Conservation (phyloP, 202 grass and related monocot species). For the Musa balbisiana region DNA sequence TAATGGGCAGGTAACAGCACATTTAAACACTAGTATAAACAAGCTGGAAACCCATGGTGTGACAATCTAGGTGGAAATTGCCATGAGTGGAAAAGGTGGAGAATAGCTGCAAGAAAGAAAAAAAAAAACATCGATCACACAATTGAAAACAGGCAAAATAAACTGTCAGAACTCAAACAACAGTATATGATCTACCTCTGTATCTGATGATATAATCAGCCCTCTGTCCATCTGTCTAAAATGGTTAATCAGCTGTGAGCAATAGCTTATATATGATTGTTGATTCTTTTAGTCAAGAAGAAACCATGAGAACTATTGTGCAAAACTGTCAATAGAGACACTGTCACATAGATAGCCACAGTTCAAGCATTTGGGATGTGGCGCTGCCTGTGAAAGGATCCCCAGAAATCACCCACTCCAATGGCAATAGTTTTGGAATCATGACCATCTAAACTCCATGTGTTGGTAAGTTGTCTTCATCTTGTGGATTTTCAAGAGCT, state of each 20-base stretch:
- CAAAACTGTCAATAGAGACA: too few species aligned
- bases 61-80: not conserved
- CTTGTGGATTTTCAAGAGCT: slow-evolving; percentile 37
- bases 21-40: too few species aligned
- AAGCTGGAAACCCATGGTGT: too few species aligned
- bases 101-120: not conserved
- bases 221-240: too few species aligned
- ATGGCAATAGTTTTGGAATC: not conserved
- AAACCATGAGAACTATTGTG: too few species aligned
- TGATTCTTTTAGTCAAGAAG: too few species aligned
- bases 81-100: not conserved
- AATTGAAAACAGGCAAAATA: not conserved
- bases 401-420: not conserved
- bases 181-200: not conserved
- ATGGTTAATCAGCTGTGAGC: too few species aligned
- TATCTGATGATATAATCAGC: too few species aligned
- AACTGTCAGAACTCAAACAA: not conserved
- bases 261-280: too few species aligned
- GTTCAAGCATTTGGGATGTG: not conserved
- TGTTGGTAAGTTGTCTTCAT: slow-evolving; percentile 42
- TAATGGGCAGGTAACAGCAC: too few species aligned
- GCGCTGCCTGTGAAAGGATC: not conserved
- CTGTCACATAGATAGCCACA: not conserved
- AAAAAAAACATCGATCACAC: not conserved
- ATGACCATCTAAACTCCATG: slow-evolving; percentile 11